Conservation (phyloP, 208 protist genomes). For the Porcisia deanei region DNA sequence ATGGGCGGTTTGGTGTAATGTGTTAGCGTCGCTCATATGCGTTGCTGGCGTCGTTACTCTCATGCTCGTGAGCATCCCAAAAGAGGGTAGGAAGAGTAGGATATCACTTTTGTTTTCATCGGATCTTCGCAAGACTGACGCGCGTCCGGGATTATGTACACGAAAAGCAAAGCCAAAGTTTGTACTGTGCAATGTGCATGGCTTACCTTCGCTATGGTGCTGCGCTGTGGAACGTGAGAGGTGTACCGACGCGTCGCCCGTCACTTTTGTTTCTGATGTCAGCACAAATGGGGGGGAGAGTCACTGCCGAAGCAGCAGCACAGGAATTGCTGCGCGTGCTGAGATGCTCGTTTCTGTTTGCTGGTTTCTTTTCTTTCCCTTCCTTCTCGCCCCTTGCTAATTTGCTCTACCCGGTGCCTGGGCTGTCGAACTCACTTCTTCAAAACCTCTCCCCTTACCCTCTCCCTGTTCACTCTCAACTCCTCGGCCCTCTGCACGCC, state of each 20-base stretch:
- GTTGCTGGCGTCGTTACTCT: neutral
- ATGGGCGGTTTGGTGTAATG: neutral
- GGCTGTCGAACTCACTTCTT: neutral
- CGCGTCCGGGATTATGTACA: too few relatives aligned
- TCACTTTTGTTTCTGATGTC: neutral
- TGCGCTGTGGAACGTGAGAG: neutral
- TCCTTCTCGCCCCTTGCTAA: neutral
- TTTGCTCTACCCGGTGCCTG: neutral
- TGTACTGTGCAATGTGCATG: neutral
- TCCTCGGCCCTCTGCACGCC: slow-evolving; percentile 1
- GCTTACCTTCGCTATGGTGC: neutral
- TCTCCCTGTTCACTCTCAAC: neutral
- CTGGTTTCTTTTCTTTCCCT: neutral
- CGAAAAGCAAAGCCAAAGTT: neutral
- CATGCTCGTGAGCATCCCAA: neutral
- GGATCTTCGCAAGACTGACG: neutral
- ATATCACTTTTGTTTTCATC: neutral
- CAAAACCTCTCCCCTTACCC: neutral
- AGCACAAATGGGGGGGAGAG: neutral
- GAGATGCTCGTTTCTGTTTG: neutral
- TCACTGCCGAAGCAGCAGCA: neutral
- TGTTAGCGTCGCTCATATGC: neutral
- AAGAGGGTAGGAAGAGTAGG: neutral
- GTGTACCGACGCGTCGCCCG: neutral
- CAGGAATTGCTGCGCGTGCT: neutral